Percentiles rank a stretch among this genome's conserved stretches.
These are phyloP conservation scores for Tribonema minus DNA, from an alignment of 108 stramenopile species.

Conservation along the genomic window DNA sequence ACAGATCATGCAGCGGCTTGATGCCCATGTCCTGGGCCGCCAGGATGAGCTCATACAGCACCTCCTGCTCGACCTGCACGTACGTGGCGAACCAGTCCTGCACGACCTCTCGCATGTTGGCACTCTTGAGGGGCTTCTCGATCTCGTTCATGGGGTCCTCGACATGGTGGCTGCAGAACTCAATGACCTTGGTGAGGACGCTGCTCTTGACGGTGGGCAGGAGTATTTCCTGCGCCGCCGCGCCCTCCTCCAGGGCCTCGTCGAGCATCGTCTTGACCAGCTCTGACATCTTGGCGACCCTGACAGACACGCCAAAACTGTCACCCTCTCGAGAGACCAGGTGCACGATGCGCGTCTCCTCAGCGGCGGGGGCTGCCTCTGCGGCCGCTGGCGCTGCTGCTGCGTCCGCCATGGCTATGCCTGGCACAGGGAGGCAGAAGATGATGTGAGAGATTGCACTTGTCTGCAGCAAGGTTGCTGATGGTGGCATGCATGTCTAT, in stretches of 20 bases:
- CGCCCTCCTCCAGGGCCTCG: constrained; percentile 68
- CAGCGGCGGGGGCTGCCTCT: not conserved
- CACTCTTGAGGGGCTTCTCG: constrained; percentile 95
- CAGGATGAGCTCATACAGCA: constrained; percentile 95
- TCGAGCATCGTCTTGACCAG: constrained; percentile 97
- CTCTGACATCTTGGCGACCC: constrained; percentile 92
- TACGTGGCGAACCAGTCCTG: constrained; percentile 99
- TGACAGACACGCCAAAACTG: constrained; percentile 75
- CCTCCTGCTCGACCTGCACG: constrained; percentile 92
- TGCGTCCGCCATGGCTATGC: not conserved
- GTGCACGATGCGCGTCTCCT: constrained; percentile 51
- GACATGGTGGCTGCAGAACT: constrained; percentile 88
- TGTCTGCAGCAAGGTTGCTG: too few relatives aligned
- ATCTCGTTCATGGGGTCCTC: constrained; percentile 97
- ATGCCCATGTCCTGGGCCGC: constrained; percentile 97
- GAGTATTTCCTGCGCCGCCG: constrained; percentile 87
- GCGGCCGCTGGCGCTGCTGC: not conserved
- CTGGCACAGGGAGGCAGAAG: too few relatives aligned
- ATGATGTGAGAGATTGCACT: too few relatives aligned
- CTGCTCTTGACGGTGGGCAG: constrained; percentile 93
- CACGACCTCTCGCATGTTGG: constrained; percentile 94
- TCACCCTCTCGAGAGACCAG: constrained; percentile 91
- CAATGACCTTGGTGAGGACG: constrained; percentile 92
- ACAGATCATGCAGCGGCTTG: constrained; percentile 91
- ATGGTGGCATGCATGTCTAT: too few relatives aligned